Percentiles rank a stretch among this genome's conserved stretches.
phyloP scores from a whole-genome alignment of 257 asterid species.

The Penstemon newberryi region DNA sequence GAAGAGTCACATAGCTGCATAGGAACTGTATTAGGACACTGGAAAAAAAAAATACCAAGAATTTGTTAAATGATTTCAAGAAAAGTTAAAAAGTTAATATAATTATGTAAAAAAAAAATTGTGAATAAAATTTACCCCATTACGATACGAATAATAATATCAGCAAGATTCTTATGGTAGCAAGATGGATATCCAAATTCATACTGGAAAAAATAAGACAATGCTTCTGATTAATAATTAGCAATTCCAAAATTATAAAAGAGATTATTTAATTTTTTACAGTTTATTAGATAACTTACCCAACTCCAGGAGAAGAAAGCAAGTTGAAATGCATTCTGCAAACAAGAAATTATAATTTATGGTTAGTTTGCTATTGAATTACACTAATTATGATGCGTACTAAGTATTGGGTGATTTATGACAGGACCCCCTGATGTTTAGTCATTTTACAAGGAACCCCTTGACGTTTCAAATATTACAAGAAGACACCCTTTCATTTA shows the following conservation, averaged over 20 bases:
- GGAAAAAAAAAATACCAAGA: constrained; percentile 12
- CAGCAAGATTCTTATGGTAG: constrained; percentile 69
- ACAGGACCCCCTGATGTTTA: too few relatives aligned
- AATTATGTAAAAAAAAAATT: background rate
- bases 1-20: constrained; percentile 95
- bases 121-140: constrained; percentile 62
- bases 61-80: background rate
- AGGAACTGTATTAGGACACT: constrained; percentile 65
- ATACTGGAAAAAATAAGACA: constrained; percentile 44
- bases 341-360: constrained; percentile 1
- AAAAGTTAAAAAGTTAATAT: background rate
- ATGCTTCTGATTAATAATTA: background rate
- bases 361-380: background rate
- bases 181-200: constrained; percentile 78
- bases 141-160: constrained; percentile 60
- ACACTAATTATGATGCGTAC: background rate
- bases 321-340: constrained; percentile 92
- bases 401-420: too few relatives aligned
- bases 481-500: too few relatives aligned
- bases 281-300: constrained; percentile 43
- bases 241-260: background rate
- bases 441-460: too few relatives aligned
- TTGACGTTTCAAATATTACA: too few relatives aligned
- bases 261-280: background rate
- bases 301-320: constrained; percentile 93